A percentile compares a stretch with the other conserved stretches of the same genome.
Evolutionary conservation across 176 grass and related monocot genomes (phyloP).

Genomic region (Olyra latifolia): DNA sequence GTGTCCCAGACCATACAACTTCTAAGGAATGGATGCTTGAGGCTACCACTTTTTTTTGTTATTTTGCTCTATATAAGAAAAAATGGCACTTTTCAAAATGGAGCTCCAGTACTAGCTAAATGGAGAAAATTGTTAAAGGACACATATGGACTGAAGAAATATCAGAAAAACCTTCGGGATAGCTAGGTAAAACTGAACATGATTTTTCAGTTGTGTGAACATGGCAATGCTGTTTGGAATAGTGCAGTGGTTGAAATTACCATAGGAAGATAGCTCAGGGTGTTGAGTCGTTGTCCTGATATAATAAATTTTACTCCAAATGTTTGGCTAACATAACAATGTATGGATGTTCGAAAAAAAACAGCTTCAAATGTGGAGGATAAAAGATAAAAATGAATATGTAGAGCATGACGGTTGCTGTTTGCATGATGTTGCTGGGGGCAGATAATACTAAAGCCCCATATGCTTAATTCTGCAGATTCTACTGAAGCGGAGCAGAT

Average conservation of each 20-base stretch:
- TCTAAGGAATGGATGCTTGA: conserved; percentile 8
- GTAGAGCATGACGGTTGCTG: conserved; percentile 36
- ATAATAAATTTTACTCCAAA: conserved; percentile 9
- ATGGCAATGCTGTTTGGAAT: conserved; percentile 24
- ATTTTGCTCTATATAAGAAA: conserved; percentile 14
- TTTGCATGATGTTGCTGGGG: conserved; percentile 47
- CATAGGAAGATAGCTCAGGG: conserved; percentile 17
- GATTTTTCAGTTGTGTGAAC: conserved; percentile 23
- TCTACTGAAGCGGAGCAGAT: conserved; percentile 28
- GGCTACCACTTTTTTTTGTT: background rate
- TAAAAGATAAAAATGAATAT: conserved; percentile 27
- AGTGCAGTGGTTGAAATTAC: conserved; percentile 7
- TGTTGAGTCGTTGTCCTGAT: background rate
- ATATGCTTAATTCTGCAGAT: conserved; percentile 50
- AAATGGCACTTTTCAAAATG: background rate
- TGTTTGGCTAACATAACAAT: conserved; percentile 1
- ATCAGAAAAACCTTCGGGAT: conserved; percentile 22
- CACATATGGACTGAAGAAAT: conserved; percentile 26
- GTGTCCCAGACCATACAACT: conserved; percentile 9
- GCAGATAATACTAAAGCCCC: conserved; percentile 26
- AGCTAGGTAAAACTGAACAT: conserved; percentile 1
- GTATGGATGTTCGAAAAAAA: background rate
- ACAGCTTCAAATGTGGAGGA: conserved; percentile 8
- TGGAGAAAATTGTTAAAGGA: background rate
- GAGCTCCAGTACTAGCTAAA: conserved; percentile 16